Conservation (phyloP, 2,329 filamentous ascomycete species). For the Acephala macrosclerotiorum region DNA sequence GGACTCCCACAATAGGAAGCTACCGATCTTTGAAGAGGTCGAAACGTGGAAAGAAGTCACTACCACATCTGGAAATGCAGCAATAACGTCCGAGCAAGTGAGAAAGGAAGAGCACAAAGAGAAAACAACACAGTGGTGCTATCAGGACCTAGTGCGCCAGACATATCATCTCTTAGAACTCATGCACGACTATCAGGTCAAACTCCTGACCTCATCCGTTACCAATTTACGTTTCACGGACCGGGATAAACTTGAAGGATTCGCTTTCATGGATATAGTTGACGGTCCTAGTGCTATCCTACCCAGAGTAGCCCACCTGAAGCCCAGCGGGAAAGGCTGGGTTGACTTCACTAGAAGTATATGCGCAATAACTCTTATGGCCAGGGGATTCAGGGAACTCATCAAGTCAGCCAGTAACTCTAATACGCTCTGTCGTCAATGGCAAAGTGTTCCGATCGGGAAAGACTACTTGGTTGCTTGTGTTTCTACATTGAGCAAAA, state of each 20-base stretch:
- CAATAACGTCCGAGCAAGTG: no score
- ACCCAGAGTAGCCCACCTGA: slow-evolving; percentile 14
- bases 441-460: background rate
- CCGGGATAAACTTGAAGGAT: slow-evolving; percentile 23
- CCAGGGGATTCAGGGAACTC: slow-evolving; percentile 23
- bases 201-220: no score
- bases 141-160: no score
- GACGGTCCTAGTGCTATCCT: background rate
- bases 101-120: no score
- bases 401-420: slow-evolving; percentile 8
- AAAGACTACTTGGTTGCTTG: slow-evolving; percentile 19
- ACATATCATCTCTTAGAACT: no score
- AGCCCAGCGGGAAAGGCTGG: slow-evolving; percentile 20
- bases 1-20: no score
- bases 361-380: slow-evolving; percentile 18
- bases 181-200: no score
- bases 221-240: background rate
- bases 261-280: slow-evolving; percentile 20
- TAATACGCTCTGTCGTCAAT: background rate
- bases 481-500: slow-evolving; percentile 4
- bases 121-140: no score
- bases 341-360: slow-evolving; percentile 22
- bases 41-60: no score
- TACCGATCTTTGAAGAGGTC: no score
- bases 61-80: no score